A percentile compares a stretch with the other conserved stretches of the same genome.
These are phyloP conservation scores for Gynostemma pentaphyllum DNA, from an alignment of 306 rosid species.

Conservation along the genomic window DNA sequence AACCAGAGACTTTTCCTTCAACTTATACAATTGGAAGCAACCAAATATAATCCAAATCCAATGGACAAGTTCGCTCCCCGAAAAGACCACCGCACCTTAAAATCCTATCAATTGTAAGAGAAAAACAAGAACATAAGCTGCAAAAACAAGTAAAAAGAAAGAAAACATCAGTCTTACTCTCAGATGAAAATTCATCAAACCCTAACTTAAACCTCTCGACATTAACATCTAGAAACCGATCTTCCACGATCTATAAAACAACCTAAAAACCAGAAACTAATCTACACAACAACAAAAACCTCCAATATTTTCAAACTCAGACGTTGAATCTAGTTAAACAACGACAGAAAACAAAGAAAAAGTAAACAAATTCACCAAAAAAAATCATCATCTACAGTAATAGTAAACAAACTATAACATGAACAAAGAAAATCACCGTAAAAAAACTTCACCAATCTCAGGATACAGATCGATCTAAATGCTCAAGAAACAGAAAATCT, in stretches of 20 bases:
- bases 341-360: not conserved
- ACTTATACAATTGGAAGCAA: not conserved
- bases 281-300: conserved; percentile 4
- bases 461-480: conserved; percentile 3
- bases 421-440: conserved; percentile 6
- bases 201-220: not conserved
- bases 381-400: not conserved
- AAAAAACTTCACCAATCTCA: not conserved
- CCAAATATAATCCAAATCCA: not conserved
- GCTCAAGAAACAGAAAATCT: not conserved
- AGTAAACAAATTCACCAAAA: not conserved
- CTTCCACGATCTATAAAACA: too few species aligned
- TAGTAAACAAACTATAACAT: not conserved
- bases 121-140: not conserved
- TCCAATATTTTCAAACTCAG: not conserved
- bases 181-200: not conserved
- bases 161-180: not conserved
- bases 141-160: not conserved
- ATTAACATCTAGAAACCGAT: not conserved
- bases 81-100: not conserved
- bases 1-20: not conserved
- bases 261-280: too few species aligned
- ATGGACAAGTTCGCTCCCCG: conserved; percentile 1
- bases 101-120: not conserved
- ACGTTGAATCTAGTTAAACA: not conserved